These are phyloP conservation scores for Candida hungchunana DNA, from an alignment of 805 yeast species.

Conservation along the genomic window DNA sequence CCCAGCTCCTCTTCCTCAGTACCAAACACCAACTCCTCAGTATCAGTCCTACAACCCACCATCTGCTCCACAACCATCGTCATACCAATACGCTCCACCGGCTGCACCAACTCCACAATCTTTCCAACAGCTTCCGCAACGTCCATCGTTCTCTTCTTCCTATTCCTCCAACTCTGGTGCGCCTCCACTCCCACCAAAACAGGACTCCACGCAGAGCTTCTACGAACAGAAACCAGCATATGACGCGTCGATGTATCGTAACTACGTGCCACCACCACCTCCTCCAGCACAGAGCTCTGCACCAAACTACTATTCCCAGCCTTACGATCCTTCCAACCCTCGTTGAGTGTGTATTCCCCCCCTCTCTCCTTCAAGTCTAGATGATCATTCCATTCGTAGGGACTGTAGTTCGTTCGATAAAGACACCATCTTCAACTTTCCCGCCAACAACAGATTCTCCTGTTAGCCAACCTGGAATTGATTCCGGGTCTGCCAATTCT, in stretches of 20 bases:
- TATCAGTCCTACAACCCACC: slow-evolving; percentile 12
- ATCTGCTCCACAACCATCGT: slow-evolving; percentile 12
- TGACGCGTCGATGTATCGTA: slow-evolving; percentile 1
- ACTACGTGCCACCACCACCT: slow-evolving; percentile 16
- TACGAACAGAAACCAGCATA: background rate
- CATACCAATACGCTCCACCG: slow-evolving; percentile 8
- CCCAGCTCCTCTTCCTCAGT: slow-evolving; percentile 22
- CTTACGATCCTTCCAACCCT: slow-evolving; percentile 24
- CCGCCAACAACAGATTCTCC: slow-evolving; percentile 71
- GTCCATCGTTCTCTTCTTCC: background rate
- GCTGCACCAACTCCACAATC: slow-evolving; percentile 9
- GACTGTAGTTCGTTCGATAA: too few relatives aligned
- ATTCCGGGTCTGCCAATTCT: slow-evolving; percentile 46
- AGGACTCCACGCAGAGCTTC: slow-evolving; percentile 1
- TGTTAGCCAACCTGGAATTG: slow-evolving; percentile 70
- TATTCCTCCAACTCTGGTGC: background rate
- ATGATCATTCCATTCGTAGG: slow-evolving; percentile 2
- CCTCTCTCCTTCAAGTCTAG: background rate
- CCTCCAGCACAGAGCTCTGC: slow-evolving; percentile 14
- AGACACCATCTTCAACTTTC: slow-evolving; percentile 33
- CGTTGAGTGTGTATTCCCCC: background rate
- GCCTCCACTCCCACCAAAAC: slow-evolving; percentile 10
- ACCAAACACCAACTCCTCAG: slow-evolving; percentile 3
- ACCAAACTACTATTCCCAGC: slow-evolving; percentile 33
- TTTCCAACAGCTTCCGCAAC: slow-evolving; percentile 1